Base-by-base conservation (phyloP, 2,329 filamentous ascomycete species). In the Talaromyces rugulosus region DNA sequence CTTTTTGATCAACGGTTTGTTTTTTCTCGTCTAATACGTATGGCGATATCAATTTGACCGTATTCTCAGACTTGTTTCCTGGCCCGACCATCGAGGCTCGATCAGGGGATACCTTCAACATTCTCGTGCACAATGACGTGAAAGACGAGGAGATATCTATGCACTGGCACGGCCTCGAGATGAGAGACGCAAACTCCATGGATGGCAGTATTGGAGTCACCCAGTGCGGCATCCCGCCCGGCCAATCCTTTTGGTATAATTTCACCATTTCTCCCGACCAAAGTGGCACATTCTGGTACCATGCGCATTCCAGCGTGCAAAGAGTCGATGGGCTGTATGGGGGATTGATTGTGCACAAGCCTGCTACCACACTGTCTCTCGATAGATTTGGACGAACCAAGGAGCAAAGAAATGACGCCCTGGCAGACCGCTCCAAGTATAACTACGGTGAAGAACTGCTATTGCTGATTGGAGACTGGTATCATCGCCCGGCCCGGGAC, bases 151-250 rank as follows among this genome's bases (percentile, higher is more conserved):
- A 54, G 8, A 18, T 81, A 8, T 71, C 79, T 1, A 63, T 82
- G 7, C 80, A 82, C 63, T 82, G 79, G 78, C 80, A 82, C 68
- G 81, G 80, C 5, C 69, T 81, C 1, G 72, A 78, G 64, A 75
- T 80, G 67, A 62, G 68, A 62, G 68, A 56, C 47, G 62, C 62
- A 11, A 70, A 69, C 62, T 55, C 63, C 30, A 71, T 71, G 70
- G 69, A 72, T 59, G 69, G 70, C n/a, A 85, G 87, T 0, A 74
- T 78, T 1, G 81, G 82, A 60, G 85, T 89, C 28, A 85, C 87
- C 0, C 89, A 92, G 71, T 92, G 89, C 66, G 73, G 82, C 1
- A 87, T 92, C 62, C 79, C 81, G 0, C 83, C 89, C 0, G 89
- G 89, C 4, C 75, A 77, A 8, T 68, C 66, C n/a, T 79, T 78